phyloP scores from a whole-genome alignment of 108 stramenopile genomes.

The Pseudonitzschia pungens region DNA sequence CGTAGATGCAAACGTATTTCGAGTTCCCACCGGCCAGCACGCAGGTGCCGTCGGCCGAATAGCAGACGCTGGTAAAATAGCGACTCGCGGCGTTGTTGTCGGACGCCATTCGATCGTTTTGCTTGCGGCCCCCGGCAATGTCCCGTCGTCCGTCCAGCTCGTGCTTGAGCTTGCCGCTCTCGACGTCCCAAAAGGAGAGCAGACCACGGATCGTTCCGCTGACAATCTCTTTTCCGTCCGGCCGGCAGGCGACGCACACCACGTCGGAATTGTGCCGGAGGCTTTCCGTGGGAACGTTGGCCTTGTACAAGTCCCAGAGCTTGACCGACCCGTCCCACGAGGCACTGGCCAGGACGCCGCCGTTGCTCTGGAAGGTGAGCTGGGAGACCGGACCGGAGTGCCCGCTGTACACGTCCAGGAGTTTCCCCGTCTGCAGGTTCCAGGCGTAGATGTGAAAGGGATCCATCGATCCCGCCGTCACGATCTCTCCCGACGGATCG shows the following conservation, averaged over 20 bases:
- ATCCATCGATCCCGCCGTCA: conserved; percentile 89
- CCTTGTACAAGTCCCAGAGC: conserved; percentile 96
- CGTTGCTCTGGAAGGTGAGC: conserved; percentile 77
- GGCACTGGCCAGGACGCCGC: conserved; percentile 85
- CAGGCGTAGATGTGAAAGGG: conserved; percentile 93
- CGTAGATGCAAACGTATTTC: conserved; percentile 98
- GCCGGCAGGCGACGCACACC: conserved; percentile 91
- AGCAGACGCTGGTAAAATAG: conserved; percentile 95
- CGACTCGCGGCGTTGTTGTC: conserved; percentile 89
- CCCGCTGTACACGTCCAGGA: conserved; percentile 95
- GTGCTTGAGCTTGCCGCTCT: conserved; percentile 71
- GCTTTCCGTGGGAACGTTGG: conserved; percentile 82
- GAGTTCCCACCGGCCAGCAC: conserved; percentile 96
- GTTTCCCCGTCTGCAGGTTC: conserved; percentile 91
- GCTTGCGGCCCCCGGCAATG: conserved; percentile 85
- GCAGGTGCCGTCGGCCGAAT: conserved; percentile 96
- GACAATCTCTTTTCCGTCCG: conserved; percentile 94
- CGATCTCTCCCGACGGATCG: conserved; percentile 94
- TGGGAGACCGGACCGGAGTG: conserved; percentile 91
- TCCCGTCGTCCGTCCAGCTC: conserved; percentile 92
- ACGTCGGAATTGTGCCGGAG: conserved; percentile 93
- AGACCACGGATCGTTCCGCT: conserved; percentile 93
- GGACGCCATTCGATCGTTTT: conserved; percentile 84
- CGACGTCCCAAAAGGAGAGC: conserved; percentile 91
- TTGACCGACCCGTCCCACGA: conserved; percentile 98